phyloP scores from a whole-genome alignment of 768 basidiomycete species.

The Nidularia pulvinata region DNA sequence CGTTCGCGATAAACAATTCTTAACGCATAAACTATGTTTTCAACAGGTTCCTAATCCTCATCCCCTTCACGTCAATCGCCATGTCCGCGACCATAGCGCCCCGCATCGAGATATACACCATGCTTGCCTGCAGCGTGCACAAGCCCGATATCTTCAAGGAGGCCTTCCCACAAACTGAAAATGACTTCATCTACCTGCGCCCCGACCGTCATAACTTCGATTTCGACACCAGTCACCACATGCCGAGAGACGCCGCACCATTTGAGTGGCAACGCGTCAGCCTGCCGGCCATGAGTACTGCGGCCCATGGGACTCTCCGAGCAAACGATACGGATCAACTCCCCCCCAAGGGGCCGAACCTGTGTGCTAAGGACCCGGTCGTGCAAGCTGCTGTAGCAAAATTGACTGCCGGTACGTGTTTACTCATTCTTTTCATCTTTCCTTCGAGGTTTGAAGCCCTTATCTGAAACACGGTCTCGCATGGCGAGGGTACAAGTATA shows the following conservation, averaged over 20 bases:
- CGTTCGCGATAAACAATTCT: slow-evolving; percentile 1
- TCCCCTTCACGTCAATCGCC: slow-evolving; percentile 57
- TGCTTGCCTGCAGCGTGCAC: slow-evolving; percentile 67
- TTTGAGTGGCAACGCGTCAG: neutral
- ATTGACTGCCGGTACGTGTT: slow-evolving; percentile 55
- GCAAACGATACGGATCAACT: neutral
- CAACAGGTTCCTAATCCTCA: slow-evolving; percentile 53
- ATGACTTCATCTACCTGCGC: neutral
- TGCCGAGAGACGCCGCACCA: too few relatives aligned
- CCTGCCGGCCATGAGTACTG: neutral
- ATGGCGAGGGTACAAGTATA: too few relatives aligned
- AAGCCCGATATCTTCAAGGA: slow-evolving; percentile 53
- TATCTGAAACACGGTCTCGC: neutral
- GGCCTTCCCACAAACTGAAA: slow-evolving; percentile 7
- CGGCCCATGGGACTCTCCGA: neutral
- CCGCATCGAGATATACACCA: slow-evolving; percentile 72
- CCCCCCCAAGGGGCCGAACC: slow-evolving; percentile 7
- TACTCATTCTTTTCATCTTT: slow-evolving; percentile 2
- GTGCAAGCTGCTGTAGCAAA: slow-evolving; percentile 75
- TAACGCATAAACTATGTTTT: neutral
- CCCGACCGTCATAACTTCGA: neutral
- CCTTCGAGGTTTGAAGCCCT: neutral
- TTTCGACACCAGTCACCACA: too few relatives aligned
- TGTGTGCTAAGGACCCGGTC: slow-evolving; percentile 68
- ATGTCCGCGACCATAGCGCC: slow-evolving; percentile 64